phyloP scores from a whole-genome alignment of 2,329 filamentous ascomycete genomes.

The Diaporthe sp. region DNA sequence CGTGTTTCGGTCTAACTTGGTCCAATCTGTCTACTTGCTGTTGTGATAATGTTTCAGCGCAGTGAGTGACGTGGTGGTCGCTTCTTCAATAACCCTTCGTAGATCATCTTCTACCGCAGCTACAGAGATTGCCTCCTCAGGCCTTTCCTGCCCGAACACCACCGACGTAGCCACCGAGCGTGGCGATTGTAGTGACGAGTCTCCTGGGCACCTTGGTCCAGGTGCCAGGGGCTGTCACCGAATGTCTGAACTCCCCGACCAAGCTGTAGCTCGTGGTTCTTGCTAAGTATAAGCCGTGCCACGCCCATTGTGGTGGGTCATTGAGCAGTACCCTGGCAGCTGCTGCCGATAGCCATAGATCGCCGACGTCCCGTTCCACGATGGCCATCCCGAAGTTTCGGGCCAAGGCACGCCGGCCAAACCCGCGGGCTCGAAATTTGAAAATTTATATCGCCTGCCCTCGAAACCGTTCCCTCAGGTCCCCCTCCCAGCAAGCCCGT shows the following conservation, averaged over 20 bases:
- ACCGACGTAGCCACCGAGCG: background rate
- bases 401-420: too few species aligned
- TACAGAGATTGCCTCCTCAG: background rate
- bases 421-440: too few species aligned
- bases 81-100: too few species aligned
- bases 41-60: background rate
- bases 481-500: slow-evolving; percentile 8
- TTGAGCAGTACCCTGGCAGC: background rate
- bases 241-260: background rate
- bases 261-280: background rate
- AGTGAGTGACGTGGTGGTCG: too few species aligned
- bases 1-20: background rate
- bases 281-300: background rate
- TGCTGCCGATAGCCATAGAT: background rate
- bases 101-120: too few species aligned
- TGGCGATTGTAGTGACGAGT: too few species aligned
- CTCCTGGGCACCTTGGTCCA: too few species aligned
- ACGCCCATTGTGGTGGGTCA: too few species aligned
- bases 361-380: background rate
- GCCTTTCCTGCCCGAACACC: background rate
- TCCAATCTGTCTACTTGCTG: background rate
- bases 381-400: background rate
- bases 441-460: background rate
- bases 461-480: background rate
- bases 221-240: too few species aligned